These are phyloP conservation scores for Pleodorina starrii DNA, from an alignment of 139 green algal species.

Conservation along the genomic window DNA sequence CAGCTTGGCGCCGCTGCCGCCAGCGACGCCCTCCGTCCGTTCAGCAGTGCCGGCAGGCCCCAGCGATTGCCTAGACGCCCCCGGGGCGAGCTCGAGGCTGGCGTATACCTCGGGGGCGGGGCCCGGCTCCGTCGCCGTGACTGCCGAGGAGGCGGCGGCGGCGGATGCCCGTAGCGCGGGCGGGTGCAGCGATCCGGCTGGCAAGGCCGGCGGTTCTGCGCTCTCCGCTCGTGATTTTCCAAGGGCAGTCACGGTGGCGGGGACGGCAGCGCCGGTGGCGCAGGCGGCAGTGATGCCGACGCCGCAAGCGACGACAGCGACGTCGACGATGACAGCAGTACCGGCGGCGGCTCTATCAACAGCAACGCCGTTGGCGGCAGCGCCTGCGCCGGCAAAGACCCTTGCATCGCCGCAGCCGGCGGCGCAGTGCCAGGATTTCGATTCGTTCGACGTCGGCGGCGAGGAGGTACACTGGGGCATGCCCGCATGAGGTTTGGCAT, in stretches of 20 bases:
- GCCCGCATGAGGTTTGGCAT: too few species aligned
- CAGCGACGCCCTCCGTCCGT: background rate
- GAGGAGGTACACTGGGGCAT: background rate
- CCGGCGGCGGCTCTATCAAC: too few species aligned
- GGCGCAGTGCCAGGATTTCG: slow-evolving; percentile 4
- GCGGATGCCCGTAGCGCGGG: background rate
- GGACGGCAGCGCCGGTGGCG: background rate
- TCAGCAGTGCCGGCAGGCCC: background rate
- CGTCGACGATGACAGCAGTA: background rate
- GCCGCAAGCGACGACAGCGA: background rate
- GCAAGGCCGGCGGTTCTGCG: background rate
- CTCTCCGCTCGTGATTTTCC: background rate
- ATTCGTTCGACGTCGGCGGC: slow-evolving; percentile 13
- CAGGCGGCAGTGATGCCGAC: background rate
- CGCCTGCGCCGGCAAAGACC: background rate
- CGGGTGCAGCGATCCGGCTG: background rate
- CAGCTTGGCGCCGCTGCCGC: background rate
- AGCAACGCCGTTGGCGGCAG: too few species aligned
- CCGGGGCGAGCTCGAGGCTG: background rate
- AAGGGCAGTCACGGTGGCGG: background rate
- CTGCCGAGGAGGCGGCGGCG: too few species aligned
- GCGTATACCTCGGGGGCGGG: background rate
- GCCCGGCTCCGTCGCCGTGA: background rate
- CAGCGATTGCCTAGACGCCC: background rate
- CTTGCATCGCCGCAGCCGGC: background rate